Percentiles rank a stretch among this genome's conserved stretches.
Conservation (phyloP, 805 yeast genomes). For the Sugiyamaella valdiviana region DNA sequence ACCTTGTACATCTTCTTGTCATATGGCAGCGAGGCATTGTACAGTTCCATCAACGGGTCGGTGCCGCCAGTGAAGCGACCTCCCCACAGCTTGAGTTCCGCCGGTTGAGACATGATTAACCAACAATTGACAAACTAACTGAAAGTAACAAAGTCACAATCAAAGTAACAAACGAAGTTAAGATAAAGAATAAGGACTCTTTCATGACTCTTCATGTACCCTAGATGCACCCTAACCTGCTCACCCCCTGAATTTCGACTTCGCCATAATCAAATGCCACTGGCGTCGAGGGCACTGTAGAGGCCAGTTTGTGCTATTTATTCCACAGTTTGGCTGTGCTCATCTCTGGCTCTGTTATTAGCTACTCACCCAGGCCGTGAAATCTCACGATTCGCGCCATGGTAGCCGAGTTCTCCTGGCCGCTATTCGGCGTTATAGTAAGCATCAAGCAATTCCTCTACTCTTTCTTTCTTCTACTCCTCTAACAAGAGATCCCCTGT, state of each 20-base stretch:
- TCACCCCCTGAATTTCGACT: neutral
- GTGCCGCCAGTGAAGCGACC: slow-evolving; percentile 95
- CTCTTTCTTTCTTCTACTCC: neutral
- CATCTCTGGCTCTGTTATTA: too few relatives aligned
- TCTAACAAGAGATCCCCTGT: slow-evolving; percentile 51
- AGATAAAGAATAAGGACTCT: neutral
- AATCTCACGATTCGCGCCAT: too few relatives aligned
- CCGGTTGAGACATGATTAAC: slow-evolving; percentile 18
- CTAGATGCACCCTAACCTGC: neutral
- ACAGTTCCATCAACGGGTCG: slow-evolving; percentile 95
- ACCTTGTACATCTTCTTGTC: slow-evolving; percentile 93
- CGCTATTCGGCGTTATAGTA: slow-evolving; percentile 25
- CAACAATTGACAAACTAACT: neutral
- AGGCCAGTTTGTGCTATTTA: too few relatives aligned
- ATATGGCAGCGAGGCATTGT: slow-evolving; percentile 94
- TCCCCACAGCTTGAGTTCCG: slow-evolving; percentile 87
- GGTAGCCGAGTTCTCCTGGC: slow-evolving; percentile 23
- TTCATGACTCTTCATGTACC: neutral
- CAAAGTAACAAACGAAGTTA: neutral
- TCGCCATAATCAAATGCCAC: too few relatives aligned
- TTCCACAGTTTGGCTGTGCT: too few relatives aligned
- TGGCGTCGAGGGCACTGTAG: too few relatives aligned
- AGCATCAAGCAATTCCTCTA: neutral
- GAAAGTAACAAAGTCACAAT: neutral
- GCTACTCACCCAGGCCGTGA: too few relatives aligned